Base-by-base conservation (phyloP, 352 stramenopile genomes). In the Pythium grandisporangium region DNA sequence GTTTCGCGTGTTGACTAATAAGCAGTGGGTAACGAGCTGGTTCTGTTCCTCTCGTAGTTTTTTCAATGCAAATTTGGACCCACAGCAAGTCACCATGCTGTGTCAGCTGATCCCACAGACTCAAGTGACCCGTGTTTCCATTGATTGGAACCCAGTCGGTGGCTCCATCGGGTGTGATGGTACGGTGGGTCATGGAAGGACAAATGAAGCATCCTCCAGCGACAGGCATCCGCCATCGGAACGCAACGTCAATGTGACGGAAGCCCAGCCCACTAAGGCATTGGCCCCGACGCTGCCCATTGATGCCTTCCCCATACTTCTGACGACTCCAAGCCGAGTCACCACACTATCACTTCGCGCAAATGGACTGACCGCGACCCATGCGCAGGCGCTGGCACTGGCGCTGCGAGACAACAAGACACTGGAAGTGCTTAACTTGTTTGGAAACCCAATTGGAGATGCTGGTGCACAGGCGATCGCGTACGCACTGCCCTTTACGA, bases 71-170 rank as follows among this genome's bases (percentile, higher is more conserved):
- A 58, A 66, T 30, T 49, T 90, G 5, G 48, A 56, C 30, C 39
- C 42, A n/a, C 53, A 70, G 6, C 71, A 90, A 22, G 51, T 85
- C 14, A 42, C 61, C 17, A 44, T 72, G 27, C 41, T 90, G 6
- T 85, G 61, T 43, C 48, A 47, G 3, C 58, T 63, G 10, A 56
- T 90, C 4, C 61, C 77, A 5, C 61, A 61, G 25, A 79, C 77
- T 0, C 53, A 58, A 1, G 55, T 87, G 37, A 66, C 70, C 37
- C 57, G 49, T 10, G 55, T 90, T 23, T 67, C 83, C 37, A 42
- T 90, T 17, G 77, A 90, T 23, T 90, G 77, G 77, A 87, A 86
- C 54, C 19, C 37, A n/a, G n/a, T n/a, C n/a, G n/a, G n/a, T n/a
- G n/a, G n/a, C n/a, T n/a, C n/a, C n/a, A n/a, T n/a, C n/a, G n/a